phyloP scores from a whole-genome alignment of 2,329 filamentous ascomycete species.

The Akanthomyces lecanii region DNA sequence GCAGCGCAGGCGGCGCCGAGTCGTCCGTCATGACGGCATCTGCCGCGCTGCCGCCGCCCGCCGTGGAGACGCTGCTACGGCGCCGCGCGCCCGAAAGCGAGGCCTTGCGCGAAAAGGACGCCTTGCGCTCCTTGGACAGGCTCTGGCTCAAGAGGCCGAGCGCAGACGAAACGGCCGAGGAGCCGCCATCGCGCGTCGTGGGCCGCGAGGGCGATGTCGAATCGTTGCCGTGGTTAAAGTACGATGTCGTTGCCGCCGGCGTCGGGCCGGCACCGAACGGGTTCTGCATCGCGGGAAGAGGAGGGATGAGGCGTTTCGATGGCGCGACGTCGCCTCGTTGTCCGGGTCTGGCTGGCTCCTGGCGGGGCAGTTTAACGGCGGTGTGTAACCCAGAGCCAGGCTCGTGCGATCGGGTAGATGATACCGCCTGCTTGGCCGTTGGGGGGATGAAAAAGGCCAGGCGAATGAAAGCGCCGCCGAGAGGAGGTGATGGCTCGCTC shows the following conservation, averaged over 20 bases:
- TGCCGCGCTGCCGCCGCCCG: slow-evolving; percentile 27
- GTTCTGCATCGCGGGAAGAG: slow-evolving; percentile 5
- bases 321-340: background rate
- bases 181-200: slow-evolving; percentile 32
- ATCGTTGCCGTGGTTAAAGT: slow-evolving; percentile 30
- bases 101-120: slow-evolving; percentile 51
- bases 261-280: slow-evolving; percentile 1
- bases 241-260: background rate
- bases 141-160: slow-evolving; percentile 5
- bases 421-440: background rate
- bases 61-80: slow-evolving; percentile 33
- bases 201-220: slow-evolving; percentile 31
- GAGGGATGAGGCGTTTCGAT: background rate
- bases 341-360: background rate
- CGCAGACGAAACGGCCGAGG: slow-evolving; percentile 9
- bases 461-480: background rate
- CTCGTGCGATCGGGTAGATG: background rate
- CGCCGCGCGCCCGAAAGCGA: slow-evolving; percentile 47
- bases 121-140: slow-evolving; percentile 43
- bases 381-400: background rate
- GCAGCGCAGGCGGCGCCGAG: slow-evolving; percentile 48
- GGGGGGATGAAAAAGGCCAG: background rate
- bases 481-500: background rate
- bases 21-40: slow-evolving; percentile 42
- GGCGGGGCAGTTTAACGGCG: slow-evolving; percentile 1